Conservation (phyloP, 345 rosid genomes). For the Excoecaria agallocha region DNA sequence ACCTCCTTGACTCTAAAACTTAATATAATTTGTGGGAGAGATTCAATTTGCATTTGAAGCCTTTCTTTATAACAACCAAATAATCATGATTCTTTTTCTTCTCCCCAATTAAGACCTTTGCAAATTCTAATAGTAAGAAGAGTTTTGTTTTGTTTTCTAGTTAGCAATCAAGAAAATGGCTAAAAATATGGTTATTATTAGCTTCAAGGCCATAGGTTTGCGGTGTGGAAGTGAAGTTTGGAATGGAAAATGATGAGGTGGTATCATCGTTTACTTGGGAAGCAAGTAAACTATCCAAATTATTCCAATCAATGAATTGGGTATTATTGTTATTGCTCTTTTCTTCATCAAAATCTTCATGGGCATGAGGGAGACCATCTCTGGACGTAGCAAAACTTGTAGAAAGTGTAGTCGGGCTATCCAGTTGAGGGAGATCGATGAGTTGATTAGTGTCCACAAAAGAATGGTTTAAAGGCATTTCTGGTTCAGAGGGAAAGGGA, state of each 20-base stretch:
- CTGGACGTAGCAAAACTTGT: slow-evolving; percentile 39
- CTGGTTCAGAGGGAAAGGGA: slow-evolving; percentile 22
- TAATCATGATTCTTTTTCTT: background rate
- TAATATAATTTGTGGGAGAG: background rate
- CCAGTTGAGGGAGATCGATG: slow-evolving; percentile 63
- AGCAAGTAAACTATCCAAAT: slow-evolving; percentile 51
- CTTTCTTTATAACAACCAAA: background rate
- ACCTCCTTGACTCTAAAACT: slow-evolving; percentile 11
- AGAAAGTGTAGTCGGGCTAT: slow-evolving; percentile 54
- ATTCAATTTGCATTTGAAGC: slow-evolving; percentile 11
- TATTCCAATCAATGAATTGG: slow-evolving; percentile 61
- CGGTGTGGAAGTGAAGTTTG: slow-evolving; percentile 28
- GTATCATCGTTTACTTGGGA: slow-evolving; percentile 32
- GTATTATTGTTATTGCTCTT: slow-evolving; percentile 27
- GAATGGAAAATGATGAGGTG: slow-evolving; percentile 13
- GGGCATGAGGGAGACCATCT: slow-evolving; percentile 5
- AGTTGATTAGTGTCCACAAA: slow-evolving; percentile 38
- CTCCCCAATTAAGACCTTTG: background rate
- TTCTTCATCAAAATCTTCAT: slow-evolving; percentile 48
- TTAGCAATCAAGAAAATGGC: slow-evolving; percentile 56
- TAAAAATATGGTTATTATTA: slow-evolving; percentile 23
- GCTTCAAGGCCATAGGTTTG: slow-evolving; percentile 37
- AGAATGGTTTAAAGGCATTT: slow-evolving; percentile 20
- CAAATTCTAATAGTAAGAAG: background rate
- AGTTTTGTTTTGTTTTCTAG: background rate